Conservation (phyloP, 2,329 filamentous ascomycete genomes). For the Fusarium sp. region DNA sequence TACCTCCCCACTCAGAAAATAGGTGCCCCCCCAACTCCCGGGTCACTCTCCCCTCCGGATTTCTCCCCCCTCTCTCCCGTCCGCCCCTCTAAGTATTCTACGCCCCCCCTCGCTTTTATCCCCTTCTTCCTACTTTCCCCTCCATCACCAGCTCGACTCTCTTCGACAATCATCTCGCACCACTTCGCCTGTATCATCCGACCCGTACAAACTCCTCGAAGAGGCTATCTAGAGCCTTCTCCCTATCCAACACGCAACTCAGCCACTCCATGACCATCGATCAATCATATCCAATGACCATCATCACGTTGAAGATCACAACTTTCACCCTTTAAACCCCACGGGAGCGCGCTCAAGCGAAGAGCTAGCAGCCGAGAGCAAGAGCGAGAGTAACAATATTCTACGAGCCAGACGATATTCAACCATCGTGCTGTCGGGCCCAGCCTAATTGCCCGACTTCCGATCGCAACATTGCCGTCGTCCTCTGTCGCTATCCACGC, state of each 20-base stretch:
- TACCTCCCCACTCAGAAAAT: neutral
- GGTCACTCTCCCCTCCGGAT: too few relatives aligned
- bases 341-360: slow-evolving; percentile 74
- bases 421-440: slow-evolving; percentile 65
- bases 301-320: slow-evolving; percentile 59
- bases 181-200: slow-evolving; percentile 46
- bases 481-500: slow-evolving; percentile 38
- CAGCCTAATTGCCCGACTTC: slow-evolving; percentile 42
- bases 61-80: slow-evolving; percentile 31
- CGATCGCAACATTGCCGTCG: slow-evolving; percentile 43
- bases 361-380: slow-evolving; percentile 56
- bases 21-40: too few relatives aligned
- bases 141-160: slow-evolving; percentile 41
- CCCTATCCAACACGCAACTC: slow-evolving; percentile 44
- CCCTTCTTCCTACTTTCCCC: slow-evolving; percentile 42
- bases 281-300: slow-evolving; percentile 64
- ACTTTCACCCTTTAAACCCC: slow-evolving; percentile 77
- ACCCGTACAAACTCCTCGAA: slow-evolving; percentile 37
- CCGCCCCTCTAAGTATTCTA: slow-evolving; percentile 46
- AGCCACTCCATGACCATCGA: slow-evolving; percentile 57
- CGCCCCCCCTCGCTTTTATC: slow-evolving; percentile 46
- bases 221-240: slow-evolving; percentile 49
- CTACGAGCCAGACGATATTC: slow-evolving; percentile 62
- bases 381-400: slow-evolving; percentile 48
- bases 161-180: slow-evolving; percentile 43